Conservation (phyloP, 2,329 filamentous ascomycete species). For the Neoscytalidium dimidiatum region DNA sequence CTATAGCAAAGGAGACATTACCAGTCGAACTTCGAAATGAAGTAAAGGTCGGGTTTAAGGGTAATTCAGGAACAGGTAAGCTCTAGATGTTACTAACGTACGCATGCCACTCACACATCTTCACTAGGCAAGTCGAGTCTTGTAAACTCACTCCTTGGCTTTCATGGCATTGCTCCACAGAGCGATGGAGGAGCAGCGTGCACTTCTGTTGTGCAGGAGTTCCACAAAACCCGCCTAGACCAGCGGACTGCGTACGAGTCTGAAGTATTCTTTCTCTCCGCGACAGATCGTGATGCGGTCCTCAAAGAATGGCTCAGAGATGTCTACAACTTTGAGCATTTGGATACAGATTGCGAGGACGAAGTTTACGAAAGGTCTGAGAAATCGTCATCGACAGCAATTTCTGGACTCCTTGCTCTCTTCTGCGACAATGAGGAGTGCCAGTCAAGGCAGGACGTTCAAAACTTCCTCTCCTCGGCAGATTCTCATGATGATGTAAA, state of each 20-base stretch:
- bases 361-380: neutral
- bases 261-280: neutral
- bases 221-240: neutral
- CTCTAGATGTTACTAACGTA: no score
- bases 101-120: no score
- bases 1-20: neutral
- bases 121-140: neutral
- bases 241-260: neutral
- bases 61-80: neutral
- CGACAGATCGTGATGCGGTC: neutral
- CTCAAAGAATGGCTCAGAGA: neutral
- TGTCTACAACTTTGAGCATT: neutral
- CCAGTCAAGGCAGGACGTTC: neutral
- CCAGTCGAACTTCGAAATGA: neutral
- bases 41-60: neutral
- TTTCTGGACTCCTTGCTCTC: neutral
- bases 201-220: neutral
- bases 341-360: neutral
- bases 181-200: neutral
- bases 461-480: neutral
- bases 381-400: neutral
- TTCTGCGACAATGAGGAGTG: neutral
- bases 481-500: neutral
- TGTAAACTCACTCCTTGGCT: neutral
- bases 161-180: neutral